phyloP scores from a whole-genome alignment of 768 basidiomycete species.

The Psilocybe azurescens region DNA sequence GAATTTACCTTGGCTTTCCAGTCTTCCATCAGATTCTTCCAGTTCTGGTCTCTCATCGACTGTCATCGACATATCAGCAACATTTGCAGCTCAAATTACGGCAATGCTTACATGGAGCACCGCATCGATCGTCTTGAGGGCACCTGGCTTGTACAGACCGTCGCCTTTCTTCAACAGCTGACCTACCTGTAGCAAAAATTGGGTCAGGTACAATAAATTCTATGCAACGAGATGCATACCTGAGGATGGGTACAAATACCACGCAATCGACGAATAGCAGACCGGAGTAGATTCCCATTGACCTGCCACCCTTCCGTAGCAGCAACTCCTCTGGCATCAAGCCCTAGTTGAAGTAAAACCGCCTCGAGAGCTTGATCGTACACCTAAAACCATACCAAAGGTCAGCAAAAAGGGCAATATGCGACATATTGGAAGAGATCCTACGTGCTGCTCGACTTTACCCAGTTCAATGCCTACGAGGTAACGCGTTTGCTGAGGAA shows the following conservation, averaged over 20 bases:
- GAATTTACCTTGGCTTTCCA: slow-evolving; percentile 61
- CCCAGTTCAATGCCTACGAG: slow-evolving; percentile 82
- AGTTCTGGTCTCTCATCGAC: slow-evolving; percentile 79
- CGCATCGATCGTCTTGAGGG: slow-evolving; percentile 80
- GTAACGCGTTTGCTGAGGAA: slow-evolving; percentile 82
- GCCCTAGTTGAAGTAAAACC: slow-evolving; percentile 62
- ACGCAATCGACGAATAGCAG: slow-evolving; percentile 71
- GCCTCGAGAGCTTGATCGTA: slow-evolving; percentile 79
- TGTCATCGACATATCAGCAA: slow-evolving; percentile 25
- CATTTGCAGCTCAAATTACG: not conserved
- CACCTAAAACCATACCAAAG: slow-evolving; percentile 51
- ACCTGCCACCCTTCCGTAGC: slow-evolving; percentile 65
- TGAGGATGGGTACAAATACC: slow-evolving; percentile 93
- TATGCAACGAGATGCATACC: slow-evolving; percentile 32
- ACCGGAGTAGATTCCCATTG: slow-evolving; percentile 63
- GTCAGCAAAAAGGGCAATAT: not conserved
- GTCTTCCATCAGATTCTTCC: slow-evolving; percentile 73
- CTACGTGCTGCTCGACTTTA: slow-evolving; percentile 76
- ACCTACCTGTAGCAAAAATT: slow-evolving; percentile 61
- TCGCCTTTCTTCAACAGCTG: slow-evolving; percentile 61
- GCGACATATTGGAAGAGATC: slow-evolving; percentile 18
- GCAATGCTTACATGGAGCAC: slow-evolving; percentile 64
- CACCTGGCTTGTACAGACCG: slow-evolving; percentile 57
- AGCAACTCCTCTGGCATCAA: slow-evolving; percentile 78
- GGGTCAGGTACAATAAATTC: slow-evolving; percentile 1